A percentile compares a stretch with the other conserved stretches of the same genome.
Evolutionary conservation across 2,329 filamentous ascomycete species (phyloP).

Genomic region (Verticillium alfalfae): DNA sequence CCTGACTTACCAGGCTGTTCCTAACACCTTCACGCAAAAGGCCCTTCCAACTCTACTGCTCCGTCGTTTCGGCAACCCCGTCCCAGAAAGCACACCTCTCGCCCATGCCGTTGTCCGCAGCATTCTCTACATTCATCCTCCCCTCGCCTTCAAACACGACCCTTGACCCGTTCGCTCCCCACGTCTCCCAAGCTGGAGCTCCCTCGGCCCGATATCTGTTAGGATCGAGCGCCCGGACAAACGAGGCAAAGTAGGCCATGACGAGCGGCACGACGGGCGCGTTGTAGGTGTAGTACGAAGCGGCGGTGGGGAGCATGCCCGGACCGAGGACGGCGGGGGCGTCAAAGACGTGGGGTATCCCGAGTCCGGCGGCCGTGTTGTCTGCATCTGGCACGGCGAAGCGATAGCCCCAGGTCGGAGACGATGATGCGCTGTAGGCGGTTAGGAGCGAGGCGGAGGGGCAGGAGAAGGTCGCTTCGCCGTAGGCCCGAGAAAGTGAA

Average conservation of each 20-base stretch:
- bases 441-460: conserved; percentile 32
- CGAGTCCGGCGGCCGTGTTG: conserved; percentile 29
- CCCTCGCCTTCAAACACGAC: conserved; percentile 32
- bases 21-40: background rate
- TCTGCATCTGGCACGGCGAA: conserved; percentile 40
- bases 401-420: conserved; percentile 37
- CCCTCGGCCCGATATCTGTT: conserved; percentile 25
- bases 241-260: conserved; percentile 46
- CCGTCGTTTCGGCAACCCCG: conserved; percentile 22
- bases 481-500: conserved; percentile 33
- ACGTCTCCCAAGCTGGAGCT: conserved; percentile 35
- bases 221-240: conserved; percentile 38
- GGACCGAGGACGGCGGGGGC: conserved; percentile 43
- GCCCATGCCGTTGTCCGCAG: conserved; percentile 4
- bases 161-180: conserved; percentile 24
- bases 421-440: conserved; percentile 16
- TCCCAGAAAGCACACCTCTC: conserved; percentile 34
- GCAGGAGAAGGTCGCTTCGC: conserved; percentile 40
- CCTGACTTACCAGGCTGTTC: too few relatives aligned
- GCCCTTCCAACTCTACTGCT: conserved; percentile 5
- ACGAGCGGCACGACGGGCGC: conserved; percentile 36
- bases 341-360: conserved; percentile 44
- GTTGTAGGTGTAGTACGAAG: conserved; percentile 39
- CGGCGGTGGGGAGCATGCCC: conserved; percentile 20
- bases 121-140: conserved; percentile 32